These are phyloP conservation scores for Parsonsia alboflavescens DNA, from an alignment of 257 asterid species.

Conservation along the genomic window DNA sequence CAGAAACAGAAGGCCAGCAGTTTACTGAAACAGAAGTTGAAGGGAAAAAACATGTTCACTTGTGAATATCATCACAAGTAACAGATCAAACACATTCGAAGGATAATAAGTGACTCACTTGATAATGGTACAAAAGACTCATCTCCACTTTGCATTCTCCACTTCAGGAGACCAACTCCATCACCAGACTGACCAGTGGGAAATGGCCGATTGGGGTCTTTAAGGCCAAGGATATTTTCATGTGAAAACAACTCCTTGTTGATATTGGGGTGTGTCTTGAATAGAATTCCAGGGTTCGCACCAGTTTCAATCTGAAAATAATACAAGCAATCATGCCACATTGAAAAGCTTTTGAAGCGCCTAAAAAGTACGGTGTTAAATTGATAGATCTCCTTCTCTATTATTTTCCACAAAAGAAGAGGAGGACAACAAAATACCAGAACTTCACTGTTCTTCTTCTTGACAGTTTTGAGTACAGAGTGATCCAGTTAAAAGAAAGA, in stretches of 20 bases:
- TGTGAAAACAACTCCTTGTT: constrained; percentile 75
- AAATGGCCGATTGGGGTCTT: constrained; percentile 76
- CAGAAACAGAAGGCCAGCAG: constrained; percentile 98
- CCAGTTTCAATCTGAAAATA: constrained; percentile 72
- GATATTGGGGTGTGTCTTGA: constrained; percentile 90
- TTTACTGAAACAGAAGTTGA: constrained; percentile 45
- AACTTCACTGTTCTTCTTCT: not conserved
- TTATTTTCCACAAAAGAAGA: not conserved
- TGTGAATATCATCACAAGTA: not conserved
- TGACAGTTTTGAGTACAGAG: not conserved
- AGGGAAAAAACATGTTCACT: constrained; percentile 14
- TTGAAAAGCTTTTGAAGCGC: not conserved
- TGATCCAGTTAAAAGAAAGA: not conserved
- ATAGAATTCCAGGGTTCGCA: constrained; percentile 69
- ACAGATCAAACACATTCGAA: not conserved
- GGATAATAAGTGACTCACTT: constrained; percentile 43
- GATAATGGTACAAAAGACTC: constrained; percentile 85
- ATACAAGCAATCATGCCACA: not conserved
- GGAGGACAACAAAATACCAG: not conserved
- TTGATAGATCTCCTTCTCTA: not conserved
- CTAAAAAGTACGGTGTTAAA: not conserved
- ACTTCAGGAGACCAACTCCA: constrained; percentile 73
- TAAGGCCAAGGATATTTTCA: constrained; percentile 75
- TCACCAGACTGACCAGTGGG: constrained; percentile 77
- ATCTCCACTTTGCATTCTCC: constrained; percentile 93